Evolutionary conservation across 495 filamentous ascomycete genomes (phyloP).

Genomic region (Trichoderma parareesei): DNA sequence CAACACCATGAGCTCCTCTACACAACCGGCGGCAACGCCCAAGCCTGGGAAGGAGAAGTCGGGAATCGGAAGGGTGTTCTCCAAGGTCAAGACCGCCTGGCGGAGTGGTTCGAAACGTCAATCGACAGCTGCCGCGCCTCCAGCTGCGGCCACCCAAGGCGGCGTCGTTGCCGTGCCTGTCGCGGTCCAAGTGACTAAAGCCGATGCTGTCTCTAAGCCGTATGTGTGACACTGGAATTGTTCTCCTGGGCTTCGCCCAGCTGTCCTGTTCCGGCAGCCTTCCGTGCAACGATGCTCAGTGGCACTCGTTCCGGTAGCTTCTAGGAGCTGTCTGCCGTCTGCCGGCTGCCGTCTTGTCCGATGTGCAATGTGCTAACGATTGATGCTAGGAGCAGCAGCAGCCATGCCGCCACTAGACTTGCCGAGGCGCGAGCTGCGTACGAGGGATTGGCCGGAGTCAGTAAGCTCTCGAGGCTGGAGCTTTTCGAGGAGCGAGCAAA

Average conservation of each 20-base stretch:
- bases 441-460: conserved; percentile 20
- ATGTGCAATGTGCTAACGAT: neutral
- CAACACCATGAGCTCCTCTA: conserved; percentile 36
- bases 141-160: too few relatives aligned
- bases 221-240: neutral
- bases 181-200: neutral
- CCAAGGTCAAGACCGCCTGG: conserved; percentile 55
- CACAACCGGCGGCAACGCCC: conserved; percentile 27
- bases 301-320: neutral
- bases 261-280: neutral
- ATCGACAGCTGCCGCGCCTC: conserved; percentile 12
- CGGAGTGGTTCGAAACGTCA: conserved; percentile 40
- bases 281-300: neutral
- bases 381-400: neutral
- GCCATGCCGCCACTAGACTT: neutral
- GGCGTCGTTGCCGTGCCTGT: neutral
- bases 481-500: conserved; percentile 62
- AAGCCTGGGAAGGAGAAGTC: conserved; percentile 48
- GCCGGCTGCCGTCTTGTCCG: neutral
- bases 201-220: neutral
- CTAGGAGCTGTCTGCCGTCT: neutral
- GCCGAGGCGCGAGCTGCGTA: conserved; percentile 16
- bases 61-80: conserved; percentile 54
- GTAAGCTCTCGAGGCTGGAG: conserved; percentile 36
- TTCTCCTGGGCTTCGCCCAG: neutral